Base-by-base conservation (phyloP, 2,329 filamentous ascomycete species). In the Periglandula ipomoeae region DNA sequence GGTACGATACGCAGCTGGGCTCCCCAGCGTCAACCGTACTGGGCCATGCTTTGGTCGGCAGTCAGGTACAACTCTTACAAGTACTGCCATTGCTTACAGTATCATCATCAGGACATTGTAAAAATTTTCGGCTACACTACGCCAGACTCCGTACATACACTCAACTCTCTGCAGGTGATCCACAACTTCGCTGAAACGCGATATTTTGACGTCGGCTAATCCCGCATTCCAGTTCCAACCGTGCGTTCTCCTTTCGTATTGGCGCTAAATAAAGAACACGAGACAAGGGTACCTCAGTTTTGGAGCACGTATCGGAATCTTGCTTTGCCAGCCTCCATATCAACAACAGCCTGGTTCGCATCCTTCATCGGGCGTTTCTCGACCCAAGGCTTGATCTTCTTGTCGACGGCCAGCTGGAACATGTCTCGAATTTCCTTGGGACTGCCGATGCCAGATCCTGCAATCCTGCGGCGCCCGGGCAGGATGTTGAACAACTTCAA, bases 381-480 rank as follows among this genome's bases (percentile, higher is more conserved):
- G 27, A 82, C 70, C 74, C 75, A 79, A 1, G 76, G 74, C 63
- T 74, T 70, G 22, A 82, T 62, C 2, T 70, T 67, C 62, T 80
- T 74, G 46, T 78, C 69, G 0, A 70, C 76, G 8, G 74, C 78
- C 51, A 83, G 68, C 48, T 73, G 55, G 46, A 83, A 58, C 79
- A 83, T 83, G 52, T 79, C 74, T 45, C 71, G 66, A 43, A 82
- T 82, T 56, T 82, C 74, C n/a, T 61, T 61, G 1, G 78, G 76
- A 26, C 69, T 69, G 3, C 78, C 75, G 52, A 79, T 63, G 17
- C 54, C 45, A 10, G 61, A 63, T 3, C 75, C 76, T 1, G 70
- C 71, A 27, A 80, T 60, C 53, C 69, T 71, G 20, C 70, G 62
- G 6, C 75, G 73, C 55, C 78, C 81, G 39, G 61, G 65, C 40